Base-by-base conservation (phyloP, 805 yeast species). In the Debaryomyces tyrocola region DNA sequence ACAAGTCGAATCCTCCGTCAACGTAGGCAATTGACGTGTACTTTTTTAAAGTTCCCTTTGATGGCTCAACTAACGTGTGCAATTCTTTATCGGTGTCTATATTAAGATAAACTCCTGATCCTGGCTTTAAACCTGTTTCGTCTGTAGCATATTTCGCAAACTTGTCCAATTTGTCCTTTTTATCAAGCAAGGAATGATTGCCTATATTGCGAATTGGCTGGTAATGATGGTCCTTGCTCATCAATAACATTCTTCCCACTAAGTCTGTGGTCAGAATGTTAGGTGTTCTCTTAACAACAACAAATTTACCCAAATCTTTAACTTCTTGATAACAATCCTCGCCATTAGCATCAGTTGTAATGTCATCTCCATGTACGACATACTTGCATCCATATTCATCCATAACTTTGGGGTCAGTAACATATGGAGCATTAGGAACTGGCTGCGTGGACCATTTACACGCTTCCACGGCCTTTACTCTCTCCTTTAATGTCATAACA, bases 341-440 rank as follows among this genome's bases (percentile, higher is more conserved):
- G 2, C 99, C 99, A 59, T 89, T 78, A 12, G 96, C 96, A 66
- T 94, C 98, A 1, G 97, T 87, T 20, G 97, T 94, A 54, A 94
- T 90, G 62, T 94, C 99, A 66, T 94, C 99, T 6, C 99, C 99
- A 65, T 94, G 99, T 9, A 94, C 96, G n/a, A 94, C 99, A 63
- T 84, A 94, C 59, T 81, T 68, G 70, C 99, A 94, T 6, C 79
- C 80, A 59, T 80, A 80, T 20, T 73, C 54, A 55, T 87, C 90
- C 89, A 90, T 79, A 43, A 89, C 85, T 36, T 69, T 70, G 0
- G 96, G 95, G 52, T 83, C 87, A 0, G 99, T 94, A 11, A 92
- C 97, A 61, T 94, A 94, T 1, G 99, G 99, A 0, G 98, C 97
- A 51, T 78, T 73, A 2, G 83, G 77, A 14, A 92, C 78, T 0